Evolutionary conservation across 2,329 filamentous ascomycete genomes (phyloP), one percentile per base, ranked within the genome.

Genomic region (Trichoderma koningii): DNA sequence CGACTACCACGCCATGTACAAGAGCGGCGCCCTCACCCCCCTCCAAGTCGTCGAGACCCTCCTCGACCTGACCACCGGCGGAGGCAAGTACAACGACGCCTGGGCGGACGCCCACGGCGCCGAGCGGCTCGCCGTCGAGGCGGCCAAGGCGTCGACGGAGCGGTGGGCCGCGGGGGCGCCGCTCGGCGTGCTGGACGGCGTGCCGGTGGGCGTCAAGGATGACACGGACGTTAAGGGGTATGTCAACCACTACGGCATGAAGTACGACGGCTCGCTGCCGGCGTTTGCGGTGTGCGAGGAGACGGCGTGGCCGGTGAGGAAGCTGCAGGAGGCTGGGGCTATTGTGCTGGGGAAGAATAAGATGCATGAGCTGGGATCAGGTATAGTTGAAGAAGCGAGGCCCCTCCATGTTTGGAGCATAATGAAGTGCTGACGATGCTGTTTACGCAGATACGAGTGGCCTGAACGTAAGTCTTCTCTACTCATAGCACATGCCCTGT

Each of bases 201-300:
- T 96, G 1, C 93, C 92, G 0, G 85, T 96, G 55, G 90, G 89
- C 0, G 85, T 95, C 70, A 96, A 97, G 77, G 92, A 96, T 72
- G 92, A 96, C 72, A 83, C 89, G 17, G 83, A 89, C 68, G 80
- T 93, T 38, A 82, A 86, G 68, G 91, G 90, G 15, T 93, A 92
- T 73, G 83, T 85, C 57, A 85, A 83, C 68, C 89, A 86, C 61
- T 77, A 85, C 55, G 92, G 90, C 23, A 87, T 89, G 71, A 83
- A 79, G 67, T 80, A 87, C 52, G 82, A 89, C 68, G 83, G 85
- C 65, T 83, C 80, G 2, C 72, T 80, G 45, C 75, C 78, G 3
- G 81, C 76, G 69, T 85, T 82, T 83, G 82, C 70, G 62, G 78
- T 83, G 67, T 80, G 73, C 68, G 80, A 71, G 73, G 77, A 81